Evolutionary conservation across 768 basidiomycete genomes (phyloP).

Genomic region (Panellus pusillus): DNA sequence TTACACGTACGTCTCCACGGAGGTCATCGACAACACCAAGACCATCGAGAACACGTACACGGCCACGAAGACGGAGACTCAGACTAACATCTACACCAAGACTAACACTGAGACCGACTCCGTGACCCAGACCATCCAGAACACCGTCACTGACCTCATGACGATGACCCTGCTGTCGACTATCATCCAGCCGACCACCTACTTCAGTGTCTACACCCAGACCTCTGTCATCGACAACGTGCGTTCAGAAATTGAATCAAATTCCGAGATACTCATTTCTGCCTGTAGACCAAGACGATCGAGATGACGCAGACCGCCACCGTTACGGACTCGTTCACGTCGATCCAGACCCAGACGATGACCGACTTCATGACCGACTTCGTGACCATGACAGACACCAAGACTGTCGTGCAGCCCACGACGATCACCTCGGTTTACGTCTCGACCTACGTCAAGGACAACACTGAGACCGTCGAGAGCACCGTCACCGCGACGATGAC

Average conservation of each 20-base stretch:
- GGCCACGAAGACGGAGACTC: conserved; percentile 60
- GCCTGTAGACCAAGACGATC: conserved; percentile 53
- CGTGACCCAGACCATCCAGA: conserved; percentile 45
- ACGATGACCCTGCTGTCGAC: conserved; percentile 56
- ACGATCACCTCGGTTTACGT: conserved; percentile 56
- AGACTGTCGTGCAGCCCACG: conserved; percentile 56
- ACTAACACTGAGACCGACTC: conserved; percentile 49
- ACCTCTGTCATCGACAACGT: conserved; percentile 64
- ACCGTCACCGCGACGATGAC: conserved; percentile 56
- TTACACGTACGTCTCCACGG: conserved; percentile 65
- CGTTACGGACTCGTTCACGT: conserved; percentile 54
- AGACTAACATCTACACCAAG: conserved; percentile 53
- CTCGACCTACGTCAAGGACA: conserved; percentile 57
- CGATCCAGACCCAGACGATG: conserved; percentile 53
- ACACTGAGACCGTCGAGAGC: conserved; percentile 60
- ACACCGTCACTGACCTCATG: conserved; percentile 58
- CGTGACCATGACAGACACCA: conserved; percentile 52
- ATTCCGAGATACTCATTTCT: conserved; percentile 4
- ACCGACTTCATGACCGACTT: conserved; percentile 56
- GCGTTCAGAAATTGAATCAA: conserved; percentile 22
- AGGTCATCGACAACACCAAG: conserved; percentile 59
- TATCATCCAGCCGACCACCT: conserved; percentile 58
- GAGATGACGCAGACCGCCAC: conserved; percentile 50
- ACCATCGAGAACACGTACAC: conserved; percentile 59
- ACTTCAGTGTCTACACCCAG: conserved; percentile 49